Base-by-base conservation (phyloP, 2,329 filamentous ascomycete species). In the Metarhizium album region DNA sequence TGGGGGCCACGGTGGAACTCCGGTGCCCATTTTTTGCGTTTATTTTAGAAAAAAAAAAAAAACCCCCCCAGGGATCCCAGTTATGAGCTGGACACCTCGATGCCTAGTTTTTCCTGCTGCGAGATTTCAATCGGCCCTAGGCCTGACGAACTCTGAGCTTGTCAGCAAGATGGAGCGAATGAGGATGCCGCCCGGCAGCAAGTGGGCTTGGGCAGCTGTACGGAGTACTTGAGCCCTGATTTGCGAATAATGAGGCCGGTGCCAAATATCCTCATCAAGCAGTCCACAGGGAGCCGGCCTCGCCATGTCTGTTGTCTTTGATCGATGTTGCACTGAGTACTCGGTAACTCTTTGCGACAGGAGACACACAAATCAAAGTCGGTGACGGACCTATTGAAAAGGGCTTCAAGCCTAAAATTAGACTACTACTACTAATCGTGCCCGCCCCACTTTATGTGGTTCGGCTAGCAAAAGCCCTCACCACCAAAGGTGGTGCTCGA, bases 101-200 rank as follows among this genome's bases (percentile, higher is more conserved):
- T 49, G 7, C 40, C 27, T 9, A 45, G 40, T 24, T 29, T 20
- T 38, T 24, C 23, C 18, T 35, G 27, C 18, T 22, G 14, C 37
- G 24, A 48, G 35, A 24, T 48, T 35, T 33, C 46, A 46, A 46
- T 46, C 43, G 46, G 37, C 33, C 20, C 46, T 20, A 20, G 22
- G 27, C 40, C 37, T 27, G 14, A 35, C 40, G 47, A 49, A 45
- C 47, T 43, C 27, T 42, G 37, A 23, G 37, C 18, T 42, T 27
- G 46, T 42, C 46, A 48, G n/a, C 48, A 23, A 46, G 27, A 50
- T 20, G 29, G 48, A 24, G 31, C 43, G 37, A 46, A 42, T 23
- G 27, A 35, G 22, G 27, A n/a, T 33, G 24, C 38, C 33, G 29
- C 14, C 38, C 24, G 7, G 35, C 2, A 37, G 20, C 24, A 31